These are phyloP conservation scores for Ajuga reptans DNA, from an alignment of 305 asterid genomes.

Conservation along the genomic window DNA sequence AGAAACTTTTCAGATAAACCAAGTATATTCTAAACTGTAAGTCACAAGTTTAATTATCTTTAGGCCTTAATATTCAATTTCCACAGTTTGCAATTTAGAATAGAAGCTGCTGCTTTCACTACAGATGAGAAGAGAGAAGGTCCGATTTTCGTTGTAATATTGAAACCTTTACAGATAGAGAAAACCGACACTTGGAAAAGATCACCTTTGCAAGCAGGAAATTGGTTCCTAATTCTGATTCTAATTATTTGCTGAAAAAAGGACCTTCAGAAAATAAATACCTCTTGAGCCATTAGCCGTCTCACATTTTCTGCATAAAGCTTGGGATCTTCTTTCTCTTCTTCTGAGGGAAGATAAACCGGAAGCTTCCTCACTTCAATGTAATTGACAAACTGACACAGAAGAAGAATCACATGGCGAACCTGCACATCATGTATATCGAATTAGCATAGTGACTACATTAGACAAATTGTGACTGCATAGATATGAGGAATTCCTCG, in stretches of 20 bases:
- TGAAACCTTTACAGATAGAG: not conserved
- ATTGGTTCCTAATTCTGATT: not conserved
- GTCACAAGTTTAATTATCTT: not conserved
- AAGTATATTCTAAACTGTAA: not conserved
- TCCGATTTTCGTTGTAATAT: not conserved
- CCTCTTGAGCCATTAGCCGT: conserved; percentile 66
- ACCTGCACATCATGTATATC: conserved; percentile 29
- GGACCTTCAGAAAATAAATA: conserved; percentile 21
- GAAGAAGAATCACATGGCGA: conserved; percentile 54
- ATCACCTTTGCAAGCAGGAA: no score
- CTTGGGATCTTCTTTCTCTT: conserved; percentile 58
- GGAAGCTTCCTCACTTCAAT: conserved; percentile 53
- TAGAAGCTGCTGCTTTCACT: not conserved
- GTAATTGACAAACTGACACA: conserved; percentile 66
- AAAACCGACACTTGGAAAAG: not conserved
- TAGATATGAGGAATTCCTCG: not conserved
- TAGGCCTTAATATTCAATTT: not conserved
- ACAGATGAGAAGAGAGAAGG: not conserved
- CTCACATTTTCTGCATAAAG: conserved; percentile 67
- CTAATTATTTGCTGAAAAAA: not conserved
- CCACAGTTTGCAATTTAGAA: not conserved
- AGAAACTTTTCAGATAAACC: not conserved
- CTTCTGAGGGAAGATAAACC: conserved; percentile 54
- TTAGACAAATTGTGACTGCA: conserved; percentile 11
- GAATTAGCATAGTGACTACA: conserved; percentile 2